phyloP scores from a whole-genome alignment of 805 yeast genomes.

The Candida coquimbonensis region DNA sequence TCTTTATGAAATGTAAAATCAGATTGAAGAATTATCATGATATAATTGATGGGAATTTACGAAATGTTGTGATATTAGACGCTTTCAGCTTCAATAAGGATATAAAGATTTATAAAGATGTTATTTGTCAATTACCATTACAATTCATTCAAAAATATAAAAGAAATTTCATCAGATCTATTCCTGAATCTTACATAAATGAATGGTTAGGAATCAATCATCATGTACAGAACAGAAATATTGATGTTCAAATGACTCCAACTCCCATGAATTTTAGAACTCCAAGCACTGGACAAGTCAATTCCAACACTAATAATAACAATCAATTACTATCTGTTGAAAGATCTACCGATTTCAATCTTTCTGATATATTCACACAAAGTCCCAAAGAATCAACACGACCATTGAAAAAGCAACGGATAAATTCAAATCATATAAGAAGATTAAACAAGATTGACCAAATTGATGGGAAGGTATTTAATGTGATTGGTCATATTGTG shows the following conservation, averaged over 20 bases:
- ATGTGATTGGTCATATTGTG: slow-evolving; percentile 11
- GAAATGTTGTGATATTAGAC: neutral
- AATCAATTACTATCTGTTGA: neutral
- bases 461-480: slow-evolving; percentile 15
- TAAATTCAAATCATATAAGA: neutral
- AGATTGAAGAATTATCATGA: slow-evolving; percentile 6
- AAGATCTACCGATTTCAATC: neutral
- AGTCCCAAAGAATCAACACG: neutral
- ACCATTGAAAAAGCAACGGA: neutral
- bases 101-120: slow-evolving; percentile 2
- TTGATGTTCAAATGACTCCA: too few species aligned
- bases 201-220: neutral
- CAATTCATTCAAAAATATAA: neutral
- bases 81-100: neutral
- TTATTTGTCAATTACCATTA: slow-evolving; percentile 3
- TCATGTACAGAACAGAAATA: neutral
- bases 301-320: neutral
- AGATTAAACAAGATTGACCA: slow-evolving; percentile 13
- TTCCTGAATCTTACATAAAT: neutral
- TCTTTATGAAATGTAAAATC: slow-evolving; percentile 7
- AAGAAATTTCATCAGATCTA: neutral
- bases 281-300: neutral
- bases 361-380: neutral
- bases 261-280: neutral
- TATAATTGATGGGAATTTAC: slow-evolving; percentile 6